Evolutionary conservation across 2,329 filamentous ascomycete species (phyloP).

Genomic region (Sclerotinia spermophila): DNA sequence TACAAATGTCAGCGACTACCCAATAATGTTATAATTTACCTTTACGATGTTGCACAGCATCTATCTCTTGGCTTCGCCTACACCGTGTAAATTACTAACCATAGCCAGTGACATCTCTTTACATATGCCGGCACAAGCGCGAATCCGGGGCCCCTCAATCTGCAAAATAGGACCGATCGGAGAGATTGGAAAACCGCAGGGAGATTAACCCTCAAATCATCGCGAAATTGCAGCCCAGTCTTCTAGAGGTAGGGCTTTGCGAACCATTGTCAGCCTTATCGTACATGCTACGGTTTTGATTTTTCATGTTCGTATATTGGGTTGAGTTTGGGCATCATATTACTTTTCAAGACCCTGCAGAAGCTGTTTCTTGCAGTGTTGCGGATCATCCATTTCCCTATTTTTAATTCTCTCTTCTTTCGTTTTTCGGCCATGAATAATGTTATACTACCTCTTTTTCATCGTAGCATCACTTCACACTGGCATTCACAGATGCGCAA

Average conservation of each 20-base stretch:
- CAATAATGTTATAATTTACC: not conserved
- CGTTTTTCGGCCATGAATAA: not conserved
- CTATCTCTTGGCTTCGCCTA: not conserved
- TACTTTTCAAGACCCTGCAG: not conserved
- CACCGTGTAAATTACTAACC: not conserved
- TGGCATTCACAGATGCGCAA: not conserved
- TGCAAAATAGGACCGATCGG: not conserved
- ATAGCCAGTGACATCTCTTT: not conserved
- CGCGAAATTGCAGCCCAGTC: not conserved
- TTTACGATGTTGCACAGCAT: not conserved
- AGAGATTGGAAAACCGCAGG: not conserved
- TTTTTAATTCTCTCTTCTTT: not conserved
- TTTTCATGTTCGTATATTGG: not conserved
- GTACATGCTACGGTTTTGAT: not conserved
- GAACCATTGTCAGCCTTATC: not conserved
- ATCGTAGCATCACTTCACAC: not conserved
- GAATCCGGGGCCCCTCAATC: slow-evolving; percentile 4
- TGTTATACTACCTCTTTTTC: not conserved
- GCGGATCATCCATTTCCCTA: not conserved
- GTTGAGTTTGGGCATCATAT: not conserved
- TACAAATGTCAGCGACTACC: not conserved
- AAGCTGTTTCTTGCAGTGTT: not conserved
- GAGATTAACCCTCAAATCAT: not conserved
- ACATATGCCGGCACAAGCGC: not conserved
- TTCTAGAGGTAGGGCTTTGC: not conserved